A percentile compares a stretch with the other conserved stretches of the same genome.
These are phyloP conservation scores for Larix kaempferi DNA, from an alignment of 75 land plant genomes.

Conservation along the genomic window DNA sequence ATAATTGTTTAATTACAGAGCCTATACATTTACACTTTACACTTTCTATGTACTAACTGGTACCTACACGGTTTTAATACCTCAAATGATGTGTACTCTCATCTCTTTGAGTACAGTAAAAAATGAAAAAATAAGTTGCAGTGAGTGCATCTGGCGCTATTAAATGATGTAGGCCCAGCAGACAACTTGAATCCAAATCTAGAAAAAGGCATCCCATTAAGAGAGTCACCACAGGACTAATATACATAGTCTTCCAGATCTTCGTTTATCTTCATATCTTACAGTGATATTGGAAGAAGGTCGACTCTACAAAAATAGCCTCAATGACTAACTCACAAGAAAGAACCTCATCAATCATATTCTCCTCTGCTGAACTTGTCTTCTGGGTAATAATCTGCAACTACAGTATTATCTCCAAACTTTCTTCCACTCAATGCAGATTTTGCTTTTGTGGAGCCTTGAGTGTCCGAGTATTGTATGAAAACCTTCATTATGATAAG, in stretches of 20 bases:
- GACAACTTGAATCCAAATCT: no score
- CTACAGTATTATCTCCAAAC: slow-evolving; percentile 35
- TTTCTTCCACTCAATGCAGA: slow-evolving; percentile 24
- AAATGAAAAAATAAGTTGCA: background rate
- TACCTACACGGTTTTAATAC: background rate
- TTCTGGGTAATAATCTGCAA: slow-evolving; percentile 32
- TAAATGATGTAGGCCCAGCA: background rate
- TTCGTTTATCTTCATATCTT: background rate
- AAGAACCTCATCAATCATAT: slow-evolving; percentile 19
- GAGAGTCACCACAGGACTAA: background rate
- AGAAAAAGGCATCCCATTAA: background rate
- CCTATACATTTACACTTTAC: background rate
- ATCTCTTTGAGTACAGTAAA: background rate
- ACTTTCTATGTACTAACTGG: background rate
- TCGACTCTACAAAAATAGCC: background rate
- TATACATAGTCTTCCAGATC: background rate
- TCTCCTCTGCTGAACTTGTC: slow-evolving; percentile 33
- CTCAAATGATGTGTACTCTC: background rate
- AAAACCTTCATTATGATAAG: slow-evolving; percentile 21
- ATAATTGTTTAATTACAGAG: background rate
- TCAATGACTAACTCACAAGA: background rate
- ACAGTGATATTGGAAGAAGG: background rate
- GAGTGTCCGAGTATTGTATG: slow-evolving; percentile 26
- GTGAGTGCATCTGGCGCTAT: background rate
- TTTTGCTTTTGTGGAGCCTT: slow-evolving; percentile 32